Percentiles rank a stretch among this genome's conserved stretches.
Evolutionary conservation across 2,329 filamentous ascomycete genomes (phyloP).

Genomic region (Fusarium humuli): DNA sequence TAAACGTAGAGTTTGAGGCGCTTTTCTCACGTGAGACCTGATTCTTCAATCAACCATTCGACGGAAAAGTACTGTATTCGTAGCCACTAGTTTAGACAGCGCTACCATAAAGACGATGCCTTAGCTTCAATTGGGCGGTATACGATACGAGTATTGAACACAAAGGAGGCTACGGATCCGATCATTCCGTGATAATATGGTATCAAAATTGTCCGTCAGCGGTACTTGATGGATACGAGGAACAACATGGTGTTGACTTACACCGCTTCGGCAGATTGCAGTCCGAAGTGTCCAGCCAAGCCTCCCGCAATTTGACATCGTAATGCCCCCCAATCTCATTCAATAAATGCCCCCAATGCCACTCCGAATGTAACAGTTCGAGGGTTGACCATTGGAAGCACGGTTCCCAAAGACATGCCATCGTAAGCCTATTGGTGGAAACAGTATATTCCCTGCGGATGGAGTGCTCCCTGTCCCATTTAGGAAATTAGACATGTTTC

Average conservation of each 20-base stretch:
- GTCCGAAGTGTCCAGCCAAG: background rate
- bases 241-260: background rate
- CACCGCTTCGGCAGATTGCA: background rate
- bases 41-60: too few relatives aligned
- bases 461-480: constrained; percentile 15
- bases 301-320: background rate
- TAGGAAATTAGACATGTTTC: background rate
- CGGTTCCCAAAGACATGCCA: background rate
- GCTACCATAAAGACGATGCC: background rate
- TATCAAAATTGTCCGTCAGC: background rate
- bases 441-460: constrained; percentile 15
- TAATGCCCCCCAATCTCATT: constrained; percentile 10
- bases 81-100: too few relatives aligned
- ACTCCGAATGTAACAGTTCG: constrained; percentile 1
- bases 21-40: background rate
- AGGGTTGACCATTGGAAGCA: constrained; percentile 12
- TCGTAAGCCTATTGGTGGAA: constrained; percentile 29
- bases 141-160: background rate
- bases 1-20: background rate
- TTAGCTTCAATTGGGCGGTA: background rate
- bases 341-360: background rate
- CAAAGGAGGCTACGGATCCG: background rate
- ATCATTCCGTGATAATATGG: background rate
- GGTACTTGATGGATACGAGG: background rate
- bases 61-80: too few relatives aligned